Percentiles rank a stretch among this genome's conserved stretches.
phyloP scores from a whole-genome alignment of 176 grass and related monocot genomes.

The Puccinellia tenuiflora region DNA sequence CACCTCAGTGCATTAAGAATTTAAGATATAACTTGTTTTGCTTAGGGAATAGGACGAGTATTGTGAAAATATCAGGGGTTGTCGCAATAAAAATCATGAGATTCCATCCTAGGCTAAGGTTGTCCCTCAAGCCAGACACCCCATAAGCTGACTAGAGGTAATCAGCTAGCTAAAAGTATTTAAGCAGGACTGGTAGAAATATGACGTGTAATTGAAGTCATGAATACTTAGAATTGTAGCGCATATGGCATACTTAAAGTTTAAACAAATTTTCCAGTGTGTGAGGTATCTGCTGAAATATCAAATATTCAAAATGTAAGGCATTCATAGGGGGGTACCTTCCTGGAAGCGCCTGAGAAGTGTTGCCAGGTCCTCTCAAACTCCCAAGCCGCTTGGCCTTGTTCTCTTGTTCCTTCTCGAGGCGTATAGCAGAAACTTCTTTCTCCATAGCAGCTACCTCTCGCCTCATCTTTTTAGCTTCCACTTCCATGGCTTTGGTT shows the following conservation, averaged over 20 bases:
- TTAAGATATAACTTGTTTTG: neutral
- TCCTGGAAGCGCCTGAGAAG: slow-evolving; percentile 49
- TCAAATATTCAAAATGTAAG: slow-evolving; percentile 15
- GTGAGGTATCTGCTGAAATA: neutral
- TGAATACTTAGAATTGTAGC: neutral
- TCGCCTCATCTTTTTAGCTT: slow-evolving; percentile 94
- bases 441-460: slow-evolving; percentile 87
- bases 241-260: neutral
- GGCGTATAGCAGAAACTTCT: slow-evolving; percentile 76
- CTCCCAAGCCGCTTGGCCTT: slow-evolving; percentile 59
- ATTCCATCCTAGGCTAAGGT: neutral
- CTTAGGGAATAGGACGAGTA: neutral
- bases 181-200: neutral
- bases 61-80: neutral
- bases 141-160: neutral
- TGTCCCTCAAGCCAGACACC: neutral
- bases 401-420: slow-evolving; percentile 72
- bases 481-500: slow-evolving; percentile 94
- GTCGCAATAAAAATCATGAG: neutral
- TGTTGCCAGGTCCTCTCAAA: slow-evolving; percentile 58
- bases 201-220: neutral
- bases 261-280: neutral
- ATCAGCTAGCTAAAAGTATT: neutral
- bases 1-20: neutral
- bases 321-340: slow-evolving; percentile 37